A percentile compares a stretch with the other conserved stretches of the same genome.
These are phyloP conservation scores for Coniochaeta ligniaria DNA, from an alignment of 2,329 filamentous ascomycete genomes.

Conservation along the genomic window DNA sequence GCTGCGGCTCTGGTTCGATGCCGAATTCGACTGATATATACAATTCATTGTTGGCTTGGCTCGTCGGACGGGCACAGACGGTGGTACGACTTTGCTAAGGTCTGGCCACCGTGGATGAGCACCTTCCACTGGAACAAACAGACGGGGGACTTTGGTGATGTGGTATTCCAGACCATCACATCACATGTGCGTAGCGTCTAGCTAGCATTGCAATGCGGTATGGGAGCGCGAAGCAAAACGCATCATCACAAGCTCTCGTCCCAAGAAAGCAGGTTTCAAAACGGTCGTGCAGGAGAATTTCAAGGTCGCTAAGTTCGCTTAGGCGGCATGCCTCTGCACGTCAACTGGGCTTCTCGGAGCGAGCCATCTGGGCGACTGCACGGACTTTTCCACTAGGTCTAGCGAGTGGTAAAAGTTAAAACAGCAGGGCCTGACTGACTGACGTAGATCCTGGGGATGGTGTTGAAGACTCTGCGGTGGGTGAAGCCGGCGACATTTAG, in stretches of 20 bases:
- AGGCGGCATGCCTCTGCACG: not conserved
- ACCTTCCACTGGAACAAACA: too few relatives aligned
- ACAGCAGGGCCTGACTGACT: not conserved
- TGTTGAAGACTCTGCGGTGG: not conserved
- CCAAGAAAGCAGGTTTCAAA: not conserved
- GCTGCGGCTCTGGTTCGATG: not conserved
- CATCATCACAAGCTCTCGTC: not conserved
- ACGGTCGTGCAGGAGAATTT: not conserved
- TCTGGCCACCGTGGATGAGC: too few relatives aligned
- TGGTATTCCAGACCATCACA: not conserved
- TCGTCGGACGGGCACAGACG: not conserved
- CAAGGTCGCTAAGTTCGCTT: not conserved
- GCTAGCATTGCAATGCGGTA: not conserved
- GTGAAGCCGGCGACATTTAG: not conserved
- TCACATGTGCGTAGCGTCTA: not conserved
- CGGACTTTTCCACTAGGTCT: not conserved
- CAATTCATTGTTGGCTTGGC: not conserved
- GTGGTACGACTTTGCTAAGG: not conserved
- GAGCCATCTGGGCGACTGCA: not conserved
- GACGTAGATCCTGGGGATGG: not conserved
- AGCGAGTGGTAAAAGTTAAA: not conserved
- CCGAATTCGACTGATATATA: not conserved
- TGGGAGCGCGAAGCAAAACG: not conserved
- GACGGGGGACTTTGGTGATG: not conserved
- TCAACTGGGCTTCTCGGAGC: not conserved